Evolutionary conservation across 2,329 filamentous ascomycete genomes (phyloP).

Genomic region (Colletotrichum paranaense): DNA sequence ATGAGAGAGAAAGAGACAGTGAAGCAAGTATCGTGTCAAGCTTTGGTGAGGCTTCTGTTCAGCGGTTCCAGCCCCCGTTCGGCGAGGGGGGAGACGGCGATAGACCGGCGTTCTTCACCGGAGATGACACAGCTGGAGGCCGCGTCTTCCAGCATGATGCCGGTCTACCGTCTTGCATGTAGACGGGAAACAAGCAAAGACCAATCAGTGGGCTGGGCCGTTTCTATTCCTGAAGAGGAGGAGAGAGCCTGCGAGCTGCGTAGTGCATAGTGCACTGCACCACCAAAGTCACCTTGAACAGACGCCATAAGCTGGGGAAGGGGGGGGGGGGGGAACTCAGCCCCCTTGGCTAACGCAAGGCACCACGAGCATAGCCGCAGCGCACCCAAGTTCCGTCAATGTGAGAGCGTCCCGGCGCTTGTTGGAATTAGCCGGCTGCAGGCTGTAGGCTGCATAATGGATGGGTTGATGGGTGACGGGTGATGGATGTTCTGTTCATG

Average conservation of each 20-base stretch:
- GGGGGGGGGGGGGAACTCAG: constrained; percentile 13
- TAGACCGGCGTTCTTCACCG: background rate
- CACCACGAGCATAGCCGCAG: constrained; percentile 20
- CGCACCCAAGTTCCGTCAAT: background rate
- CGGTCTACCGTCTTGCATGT: background rate
- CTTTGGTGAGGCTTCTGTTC: constrained; percentile 21
- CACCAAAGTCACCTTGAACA: background rate
- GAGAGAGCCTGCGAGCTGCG: too few species aligned
- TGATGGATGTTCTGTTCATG: background rate
- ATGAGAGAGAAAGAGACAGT: background rate
- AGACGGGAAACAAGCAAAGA: background rate
- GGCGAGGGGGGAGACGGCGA: background rate
- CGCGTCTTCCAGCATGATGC: background rate
- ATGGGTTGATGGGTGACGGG: too few species aligned
- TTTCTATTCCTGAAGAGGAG: constrained; percentile 24
- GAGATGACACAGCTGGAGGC: background rate
- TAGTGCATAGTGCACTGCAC: too few species aligned
- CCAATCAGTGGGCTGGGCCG: background rate
- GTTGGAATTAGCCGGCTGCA: background rate
- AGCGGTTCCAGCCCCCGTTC: background rate
- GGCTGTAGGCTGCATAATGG: too few species aligned
- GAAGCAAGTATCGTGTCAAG: constrained; percentile 1
- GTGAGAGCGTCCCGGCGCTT: constrained; percentile 10
- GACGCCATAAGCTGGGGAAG: background rate
- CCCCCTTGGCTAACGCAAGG: constrained; percentile 24